Base-by-base conservation (phyloP, 305 asterid species). In the Fraxinus xanthoxyloides region DNA sequence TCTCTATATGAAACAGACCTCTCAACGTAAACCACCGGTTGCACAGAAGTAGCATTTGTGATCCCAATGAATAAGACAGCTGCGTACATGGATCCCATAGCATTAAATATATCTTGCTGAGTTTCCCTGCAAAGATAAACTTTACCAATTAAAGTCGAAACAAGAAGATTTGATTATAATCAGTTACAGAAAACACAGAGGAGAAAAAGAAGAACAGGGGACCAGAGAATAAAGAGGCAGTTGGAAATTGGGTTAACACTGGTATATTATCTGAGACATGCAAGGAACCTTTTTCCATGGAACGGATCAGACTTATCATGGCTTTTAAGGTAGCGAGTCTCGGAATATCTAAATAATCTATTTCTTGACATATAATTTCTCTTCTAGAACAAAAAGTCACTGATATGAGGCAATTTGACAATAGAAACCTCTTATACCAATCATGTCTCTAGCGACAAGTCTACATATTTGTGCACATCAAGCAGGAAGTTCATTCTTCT, bases 31-130 rank as follows among this genome's bases (percentile, higher is more conserved):
- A 93, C 91, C 35, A 92, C 97, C 0, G 98, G 98, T 83, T 93
- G 98, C 40, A 91, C 97, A 24, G 97, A 90, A 0, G 98, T 85
- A 8, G 94, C 94, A 9, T 93, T 92, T 21, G 93, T 90, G 87
- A 93, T 90, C 69, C 97, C 97, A 0, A 93, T 90, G 81, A 93
- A 93, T 56, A 93, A 78, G 74, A 93, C 95, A 9, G 97, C 95
- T 40, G 97, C 94, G 56, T 93, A 93, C 95, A 93, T 91, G 72
- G 97, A 92, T 21, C 97, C 97, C 97, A 93, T 92, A 13, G 97
- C 97, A 26, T 92, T 93, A 76, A 87, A 87, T 81, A 93, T 91
- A 78, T 93, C 97, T 85, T 93, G 97, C 81, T 92, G 93, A 9
- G 91, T 89, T 34, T 87, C 91, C 87, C 97, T 93, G 91, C 10